Conservation (phyloP, 2,329 filamentous ascomycete species). For the Aspergillus versicolor region DNA sequence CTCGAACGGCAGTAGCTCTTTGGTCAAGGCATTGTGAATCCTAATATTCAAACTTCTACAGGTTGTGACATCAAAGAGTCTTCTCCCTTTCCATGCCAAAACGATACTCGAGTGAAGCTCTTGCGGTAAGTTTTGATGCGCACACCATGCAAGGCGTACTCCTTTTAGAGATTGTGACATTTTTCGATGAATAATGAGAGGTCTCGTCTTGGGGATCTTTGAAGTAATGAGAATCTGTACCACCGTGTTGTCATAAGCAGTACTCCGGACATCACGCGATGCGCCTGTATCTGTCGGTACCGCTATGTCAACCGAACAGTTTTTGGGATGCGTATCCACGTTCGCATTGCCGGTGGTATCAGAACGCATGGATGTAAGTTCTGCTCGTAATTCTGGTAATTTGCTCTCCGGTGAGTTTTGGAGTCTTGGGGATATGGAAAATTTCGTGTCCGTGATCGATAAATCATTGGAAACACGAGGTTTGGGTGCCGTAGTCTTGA, state of each 20-base stretch:
- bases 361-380: neutral
- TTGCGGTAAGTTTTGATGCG: slow-evolving; percentile 55
- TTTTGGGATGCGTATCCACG: neutral
- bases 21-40: slow-evolving; percentile 38
- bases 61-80: slow-evolving; percentile 74
- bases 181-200: slow-evolving; percentile 64
- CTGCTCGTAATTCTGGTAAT: neutral
- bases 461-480: neutral
- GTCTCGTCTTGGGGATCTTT: slow-evolving; percentile 58
- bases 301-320: neutral
- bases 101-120: slow-evolving; percentile 60
- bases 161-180: slow-evolving; percentile 67
- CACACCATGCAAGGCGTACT: slow-evolving; percentile 69
- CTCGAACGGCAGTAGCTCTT: slow-evolving; percentile 38
- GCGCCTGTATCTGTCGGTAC: neutral
- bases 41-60: slow-evolving; percentile 66
- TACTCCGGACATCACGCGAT: neutral
- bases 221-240: slow-evolving; percentile 70
- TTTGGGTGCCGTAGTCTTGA: neutral
- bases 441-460: neutral
- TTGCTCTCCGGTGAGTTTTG: neutral
- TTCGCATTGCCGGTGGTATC: neutral
- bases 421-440: neutral
- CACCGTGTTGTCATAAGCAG: slow-evolving; percentile 44
- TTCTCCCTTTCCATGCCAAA: slow-evolving; percentile 74